Evolutionary conservation across 148 eudicot genomes (phyloP), one percentile per base, ranked within the genome.

Genomic region (Cornus controversa): DNA sequence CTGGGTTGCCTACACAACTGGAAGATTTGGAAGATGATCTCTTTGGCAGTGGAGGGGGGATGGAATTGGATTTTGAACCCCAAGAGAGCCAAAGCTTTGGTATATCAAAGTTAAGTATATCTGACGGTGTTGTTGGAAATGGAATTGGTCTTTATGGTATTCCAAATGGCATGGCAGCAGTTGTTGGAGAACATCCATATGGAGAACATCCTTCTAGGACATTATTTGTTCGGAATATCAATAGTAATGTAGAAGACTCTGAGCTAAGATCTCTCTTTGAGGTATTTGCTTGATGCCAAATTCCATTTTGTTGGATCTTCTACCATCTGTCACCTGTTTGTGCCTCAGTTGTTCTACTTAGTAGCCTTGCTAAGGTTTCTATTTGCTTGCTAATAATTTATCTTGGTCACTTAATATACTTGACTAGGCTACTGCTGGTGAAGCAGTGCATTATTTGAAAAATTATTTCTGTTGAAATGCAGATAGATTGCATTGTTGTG

Each of bases 181-280:
- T 86, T 80, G 81, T 80, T 40, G 89, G 91, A 34, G 91, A 88
- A 79, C 91, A 88, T 71, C 91, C 91, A 23, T 88, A 86, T 77
- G 91, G 91, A 37, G 91, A 88, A 75, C 91, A 86, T 79, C 91
- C 91, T 75, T 88, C 91, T 13, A 84, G 91, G 87, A 88, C 91
- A 20, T 75, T 88, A 72, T 88, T 88, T 66, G 89, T 88, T 27
- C 77, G 91, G 62, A 88, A 88, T 75, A 88, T 88, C 45, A 88
- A 88, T 68, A 88, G 91, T 28, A 88, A 88, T 25, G 91, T 88
- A 31, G 91, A 88, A 71, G 91, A 88, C 70, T 73, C 87, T 27
- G 91, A 88, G 78, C 78, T 88, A 68, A 80, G 54, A 73, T 73
- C 89, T 37, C 87, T 88, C 26, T 88, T 88, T 75, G 89, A 88